Conservation (phyloP, 768 basidiomycete species). For the Pulveroboletus sp. region DNA sequence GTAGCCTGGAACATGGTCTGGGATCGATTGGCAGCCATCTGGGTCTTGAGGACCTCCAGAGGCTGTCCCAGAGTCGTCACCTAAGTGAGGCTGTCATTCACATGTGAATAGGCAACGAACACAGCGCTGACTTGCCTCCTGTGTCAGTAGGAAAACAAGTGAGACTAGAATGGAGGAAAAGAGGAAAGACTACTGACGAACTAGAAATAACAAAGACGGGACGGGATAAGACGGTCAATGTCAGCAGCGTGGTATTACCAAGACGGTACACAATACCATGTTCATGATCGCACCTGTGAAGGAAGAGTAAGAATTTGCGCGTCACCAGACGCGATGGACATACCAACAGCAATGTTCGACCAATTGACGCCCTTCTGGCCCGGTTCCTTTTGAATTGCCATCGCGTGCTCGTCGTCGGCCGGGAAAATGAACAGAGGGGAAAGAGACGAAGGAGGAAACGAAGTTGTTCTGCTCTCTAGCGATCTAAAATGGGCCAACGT, state of each 20-base stretch:
- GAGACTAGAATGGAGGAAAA: not conserved
- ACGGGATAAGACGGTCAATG: conserved; percentile 5
- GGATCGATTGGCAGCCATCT: conserved; percentile 96
- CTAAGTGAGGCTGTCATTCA: conserved; percentile 36
- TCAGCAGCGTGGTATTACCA: conserved; percentile 10
- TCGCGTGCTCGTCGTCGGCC: conserved; percentile 33
- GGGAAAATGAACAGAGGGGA: conserved; percentile 11
- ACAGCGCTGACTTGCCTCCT: conserved; percentile 64
- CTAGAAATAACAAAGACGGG: conserved; percentile 24
- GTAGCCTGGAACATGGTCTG: conserved; percentile 89
- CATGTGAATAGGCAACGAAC: not conserved
- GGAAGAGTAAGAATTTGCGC: conserved; percentile 16
- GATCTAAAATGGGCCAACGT: conserved; percentile 10
- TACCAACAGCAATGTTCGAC: conserved; percentile 94
- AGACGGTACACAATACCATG: conserved; percentile 64
- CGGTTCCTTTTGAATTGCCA: conserved; percentile 83
- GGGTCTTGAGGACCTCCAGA: conserved; percentile 96
- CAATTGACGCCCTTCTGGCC: conserved; percentile 90
- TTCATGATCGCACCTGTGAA: conserved; percentile 91
- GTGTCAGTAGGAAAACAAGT: conserved; percentile 16
- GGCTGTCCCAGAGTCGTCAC: conserved; percentile 99
- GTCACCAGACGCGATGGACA: conserved; percentile 31
- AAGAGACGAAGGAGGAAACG: conserved; percentile 6
- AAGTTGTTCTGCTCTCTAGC: not conserved
- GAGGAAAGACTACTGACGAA: conserved; percentile 39